Evolutionary conservation across 441 rosid species (phyloP).

Genomic region (Daphne laureola): DNA sequence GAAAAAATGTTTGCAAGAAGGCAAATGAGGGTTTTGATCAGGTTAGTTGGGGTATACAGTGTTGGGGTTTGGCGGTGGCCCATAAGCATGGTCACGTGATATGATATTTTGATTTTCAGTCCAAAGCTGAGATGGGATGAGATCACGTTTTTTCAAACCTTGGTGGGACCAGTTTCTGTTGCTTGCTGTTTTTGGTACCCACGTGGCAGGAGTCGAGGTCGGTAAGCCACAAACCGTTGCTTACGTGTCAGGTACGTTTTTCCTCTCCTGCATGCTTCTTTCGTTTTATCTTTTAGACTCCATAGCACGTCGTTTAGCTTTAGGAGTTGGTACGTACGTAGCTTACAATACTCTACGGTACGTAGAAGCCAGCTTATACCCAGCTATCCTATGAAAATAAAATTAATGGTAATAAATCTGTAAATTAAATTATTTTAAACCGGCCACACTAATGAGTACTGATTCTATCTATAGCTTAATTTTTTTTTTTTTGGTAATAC

Average conservation of each 20-base stretch:
- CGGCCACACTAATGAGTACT: too few relatives aligned
- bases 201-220: conserved; percentile 28
- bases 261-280: conserved; percentile 17
- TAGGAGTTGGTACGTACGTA: neutral
- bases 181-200: neutral
- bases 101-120: too few relatives aligned
- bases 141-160: too few relatives aligned
- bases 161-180: too few relatives aligned
- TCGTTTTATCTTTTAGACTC: neutral
- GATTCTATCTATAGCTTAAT: too few relatives aligned
- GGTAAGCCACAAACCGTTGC: neutral
- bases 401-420: too few relatives aligned
- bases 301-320: conserved; percentile 11
- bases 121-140: too few relatives aligned
- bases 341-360: neutral
- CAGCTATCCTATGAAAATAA: too few relatives aligned
- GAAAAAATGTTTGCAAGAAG: neutral
- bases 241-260: conserved; percentile 26
- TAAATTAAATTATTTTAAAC: too few relatives aligned
- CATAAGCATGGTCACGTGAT: too few relatives aligned
- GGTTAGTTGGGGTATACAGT: neutral
- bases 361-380: too few relatives aligned
- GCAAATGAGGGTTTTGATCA: neutral
- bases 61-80: neutral
- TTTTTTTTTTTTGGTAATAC: too few relatives aligned